phyloP scores from a whole-genome alignment of 108 stramenopile genomes.

The Pseudonitzschia pungens region DNA sequence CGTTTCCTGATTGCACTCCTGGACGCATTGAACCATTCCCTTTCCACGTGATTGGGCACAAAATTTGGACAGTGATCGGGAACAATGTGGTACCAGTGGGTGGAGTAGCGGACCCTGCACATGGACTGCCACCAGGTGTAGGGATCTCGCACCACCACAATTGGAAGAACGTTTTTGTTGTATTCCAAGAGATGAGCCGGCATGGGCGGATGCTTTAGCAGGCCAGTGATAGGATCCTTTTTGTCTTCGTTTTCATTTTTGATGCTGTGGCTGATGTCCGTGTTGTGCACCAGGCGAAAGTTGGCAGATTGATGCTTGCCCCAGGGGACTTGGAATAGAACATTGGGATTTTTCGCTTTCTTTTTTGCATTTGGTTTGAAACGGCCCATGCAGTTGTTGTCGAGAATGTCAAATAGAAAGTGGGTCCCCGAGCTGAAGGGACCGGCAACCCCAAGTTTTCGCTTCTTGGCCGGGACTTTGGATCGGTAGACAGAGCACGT shows the following conservation, averaged over 20 bases:
- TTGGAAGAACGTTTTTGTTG: background rate
- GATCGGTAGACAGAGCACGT: conserved; percentile 51
- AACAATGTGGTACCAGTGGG: conserved; percentile 49
- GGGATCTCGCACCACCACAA: conserved; percentile 82
- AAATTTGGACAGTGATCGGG: conserved; percentile 69
- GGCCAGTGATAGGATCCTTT: conserved; percentile 3
- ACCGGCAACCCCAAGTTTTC: conserved; percentile 55
- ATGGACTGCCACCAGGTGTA: conserved; percentile 76
- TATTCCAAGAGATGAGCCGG: background rate
- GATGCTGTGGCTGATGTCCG: conserved; percentile 16
- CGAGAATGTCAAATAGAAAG: conserved; percentile 46
- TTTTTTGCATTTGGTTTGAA: background rate
- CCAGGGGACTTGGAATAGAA: conserved; percentile 66
- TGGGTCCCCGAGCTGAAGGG: conserved; percentile 72
- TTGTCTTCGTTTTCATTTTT: conserved; percentile 13
- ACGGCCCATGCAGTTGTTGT: conserved; percentile 34
- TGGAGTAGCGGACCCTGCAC: conserved; percentile 71
- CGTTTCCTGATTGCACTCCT: conserved; percentile 1
- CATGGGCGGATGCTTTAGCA: background rate
- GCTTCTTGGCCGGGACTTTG: conserved; percentile 24
- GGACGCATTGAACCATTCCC: conserved; percentile 21
- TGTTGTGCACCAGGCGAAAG: conserved; percentile 37
- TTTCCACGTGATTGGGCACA: conserved; percentile 43
- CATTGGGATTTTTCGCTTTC: background rate
- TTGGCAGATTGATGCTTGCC: conserved; percentile 76